phyloP scores from a whole-genome alignment of 768 basidiomycete species.

The Boletus sp. region DNA sequence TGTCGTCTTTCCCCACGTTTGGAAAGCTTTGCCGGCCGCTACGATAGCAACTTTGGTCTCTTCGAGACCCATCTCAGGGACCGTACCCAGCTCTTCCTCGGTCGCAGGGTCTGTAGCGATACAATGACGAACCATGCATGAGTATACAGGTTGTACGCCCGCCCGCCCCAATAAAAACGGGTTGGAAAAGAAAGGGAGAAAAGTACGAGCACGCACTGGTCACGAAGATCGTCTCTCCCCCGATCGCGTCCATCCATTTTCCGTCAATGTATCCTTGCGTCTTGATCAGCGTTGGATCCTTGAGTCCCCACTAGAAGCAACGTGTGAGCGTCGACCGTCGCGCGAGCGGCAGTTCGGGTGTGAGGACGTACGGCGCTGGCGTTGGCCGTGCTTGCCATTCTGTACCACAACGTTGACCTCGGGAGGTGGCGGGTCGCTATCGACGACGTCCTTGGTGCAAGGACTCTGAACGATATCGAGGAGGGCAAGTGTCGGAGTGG shows the following conservation, averaged over 20 bases:
- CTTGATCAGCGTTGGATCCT: constrained; percentile 73
- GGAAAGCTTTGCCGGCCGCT: constrained; percentile 78
- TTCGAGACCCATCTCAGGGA: constrained; percentile 85
- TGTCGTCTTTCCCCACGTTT: constrained; percentile 83
- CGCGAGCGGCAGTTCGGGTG: not conserved
- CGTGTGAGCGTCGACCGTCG: not conserved
- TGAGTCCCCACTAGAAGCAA: constrained; percentile 60
- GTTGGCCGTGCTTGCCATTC: constrained; percentile 56
- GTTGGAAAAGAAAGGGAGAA: too few species aligned
- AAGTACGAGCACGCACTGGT: constrained; percentile 51
- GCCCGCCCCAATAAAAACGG: too few species aligned
- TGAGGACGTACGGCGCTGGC: constrained; percentile 32
- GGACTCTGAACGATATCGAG: constrained; percentile 16
- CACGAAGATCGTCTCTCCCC: constrained; percentile 69
- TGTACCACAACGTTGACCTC: constrained; percentile 23
- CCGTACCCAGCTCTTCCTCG: constrained; percentile 73
- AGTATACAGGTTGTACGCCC: not conserved
- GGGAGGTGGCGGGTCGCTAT: constrained; percentile 7
- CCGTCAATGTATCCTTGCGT: constrained; percentile 80
- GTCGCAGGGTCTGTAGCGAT: constrained; percentile 77
- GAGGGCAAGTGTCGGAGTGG: constrained; percentile 14
- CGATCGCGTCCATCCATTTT: constrained; percentile 81
- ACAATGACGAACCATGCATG: not conserved
- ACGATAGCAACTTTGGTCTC: constrained; percentile 86
- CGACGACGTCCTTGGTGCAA: constrained; percentile 15